Base-by-base conservation (phyloP, 495 filamentous ascomycete genomes). In the Rostrohypoxylon terebratum region DNA sequence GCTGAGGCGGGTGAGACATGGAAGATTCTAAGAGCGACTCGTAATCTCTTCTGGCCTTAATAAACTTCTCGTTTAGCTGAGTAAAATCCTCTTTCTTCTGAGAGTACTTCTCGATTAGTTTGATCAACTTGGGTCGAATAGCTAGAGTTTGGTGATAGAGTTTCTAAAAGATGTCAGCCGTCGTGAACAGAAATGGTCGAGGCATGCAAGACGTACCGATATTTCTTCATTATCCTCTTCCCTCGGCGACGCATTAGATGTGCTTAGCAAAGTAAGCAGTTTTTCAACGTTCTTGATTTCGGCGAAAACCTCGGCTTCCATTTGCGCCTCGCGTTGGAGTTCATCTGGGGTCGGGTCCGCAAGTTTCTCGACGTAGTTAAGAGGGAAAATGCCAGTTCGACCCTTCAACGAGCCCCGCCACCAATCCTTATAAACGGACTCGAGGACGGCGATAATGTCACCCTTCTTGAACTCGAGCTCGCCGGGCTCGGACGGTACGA, bases 51-150 rank as follows among this genome's bases (percentile, higher is more conserved):
- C 96, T 90, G 10, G 96, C 96, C 81, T 99, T 99, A 85, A 99
- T 98, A 80, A 99, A 99, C 79, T 98, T 98, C 75, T 99, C 96
- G 77, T 99, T 99, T 45, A 99, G 87, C 75, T 97, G 94, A 2
- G 95, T 97, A 77, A 99, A 98, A 77, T 99, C 96, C 81, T 99
- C 96, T 82, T 99, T 99, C 89, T 97, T 98, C 77, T 99, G 96
- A 13, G 96, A 97, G 74, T 99, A 99, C 82, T 98, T 99, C 59
- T 96, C 96, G 81, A 99, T 99, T 50, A 99, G 81, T 81, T 99
- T 97, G 77, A 99, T 98, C 34, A 98, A 85, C 81, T 99, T 99
- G 8, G 96, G 96, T 31, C 96, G 89, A 70, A 99, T 99, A 1
- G 94, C 93, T 51, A 98, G 75, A 1, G 96, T 98, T 48, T 93